These are phyloP conservation scores for Pholiota adiposa DNA, from an alignment of 1,284 basidiomycete species.

Conservation along the genomic window DNA sequence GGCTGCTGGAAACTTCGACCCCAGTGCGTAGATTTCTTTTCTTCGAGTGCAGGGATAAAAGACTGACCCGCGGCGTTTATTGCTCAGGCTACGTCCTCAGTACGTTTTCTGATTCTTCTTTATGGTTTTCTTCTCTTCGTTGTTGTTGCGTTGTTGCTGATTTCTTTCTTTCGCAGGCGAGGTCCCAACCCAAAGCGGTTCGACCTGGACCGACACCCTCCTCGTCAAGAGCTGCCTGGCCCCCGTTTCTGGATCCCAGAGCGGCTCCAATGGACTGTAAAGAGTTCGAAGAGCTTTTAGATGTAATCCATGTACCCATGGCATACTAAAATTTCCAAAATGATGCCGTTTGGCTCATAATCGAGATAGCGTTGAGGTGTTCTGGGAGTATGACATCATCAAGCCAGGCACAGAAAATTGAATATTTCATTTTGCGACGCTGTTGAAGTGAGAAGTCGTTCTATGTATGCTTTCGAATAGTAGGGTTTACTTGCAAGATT, in stretches of 20 bases:
- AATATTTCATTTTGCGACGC: no score
- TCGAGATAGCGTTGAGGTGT: not conserved
- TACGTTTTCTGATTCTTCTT: constrained; percentile 6
- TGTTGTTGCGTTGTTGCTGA: not conserved
- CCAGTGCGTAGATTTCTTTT: constrained; percentile 15
- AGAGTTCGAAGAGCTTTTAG: not conserved
- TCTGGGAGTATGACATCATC: not conserved
- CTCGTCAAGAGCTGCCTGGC: constrained; percentile 46
- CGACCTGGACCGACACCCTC: constrained; percentile 45
- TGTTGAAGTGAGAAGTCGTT: no score
- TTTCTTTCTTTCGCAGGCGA: constrained; percentile 29
- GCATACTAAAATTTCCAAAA: not conserved
- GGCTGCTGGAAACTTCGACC: constrained; percentile 39
- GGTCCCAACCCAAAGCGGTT: constrained; percentile 39
- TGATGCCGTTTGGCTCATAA: not conserved
- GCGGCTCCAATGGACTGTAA: constrained; percentile 21
- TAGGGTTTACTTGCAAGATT: no score
- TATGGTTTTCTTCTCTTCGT: not conserved
- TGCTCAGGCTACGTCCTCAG: constrained; percentile 30
- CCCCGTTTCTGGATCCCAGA: constrained; percentile 38
- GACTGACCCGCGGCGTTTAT: not conserved
- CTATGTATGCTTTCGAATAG: no score
- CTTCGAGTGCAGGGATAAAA: not conserved
- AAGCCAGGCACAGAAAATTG: not conserved
- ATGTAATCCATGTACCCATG: not conserved